These are phyloP conservation scores for Amphirosellinia nigrospora DNA, from an alignment of 495 filamentous ascomycete genomes.

Conservation along the genomic window DNA sequence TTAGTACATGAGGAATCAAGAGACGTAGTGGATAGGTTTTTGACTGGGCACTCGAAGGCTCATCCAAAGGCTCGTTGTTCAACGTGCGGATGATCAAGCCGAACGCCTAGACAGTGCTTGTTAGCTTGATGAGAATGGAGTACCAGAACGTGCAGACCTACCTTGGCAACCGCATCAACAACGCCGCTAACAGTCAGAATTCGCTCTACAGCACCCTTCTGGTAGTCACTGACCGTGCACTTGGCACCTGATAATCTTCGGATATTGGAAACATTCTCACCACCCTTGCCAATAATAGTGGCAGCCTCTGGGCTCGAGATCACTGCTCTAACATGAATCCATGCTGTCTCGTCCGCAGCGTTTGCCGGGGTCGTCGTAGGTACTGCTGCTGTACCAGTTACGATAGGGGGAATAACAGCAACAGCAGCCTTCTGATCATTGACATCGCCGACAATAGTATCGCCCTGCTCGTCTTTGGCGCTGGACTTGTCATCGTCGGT, in stretches of 20 bases:
- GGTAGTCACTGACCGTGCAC: constrained; percentile 98
- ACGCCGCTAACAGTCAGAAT: constrained; percentile 95
- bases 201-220: constrained; percentile 93
- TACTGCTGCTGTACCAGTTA: constrained; percentile 30
- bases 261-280: constrained; percentile 96
- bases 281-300: constrained; percentile 97
- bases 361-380: constrained; percentile 36
- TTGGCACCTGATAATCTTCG: constrained; percentile 90
- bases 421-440: constrained; percentile 50
- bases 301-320: constrained; percentile 97
- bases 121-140: constrained; percentile 24
- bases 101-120: constrained; percentile 72
- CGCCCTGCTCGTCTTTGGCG: constrained; percentile 63
- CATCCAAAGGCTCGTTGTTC: constrained; percentile 90
- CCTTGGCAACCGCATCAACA: constrained; percentile 96
- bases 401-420: constrained; percentile 47
- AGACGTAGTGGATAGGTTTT: constrained; percentile 97
- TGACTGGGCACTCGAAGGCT: constrained; percentile 85
- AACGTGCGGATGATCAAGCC: constrained; percentile 96
- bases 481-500: constrained; percentile 61
- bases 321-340: constrained; percentile 95
- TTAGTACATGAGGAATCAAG: constrained; percentile 94
- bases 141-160: constrained; percentile 50
- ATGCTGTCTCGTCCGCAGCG: constrained; percentile 82
- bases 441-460: constrained; percentile 78